These are phyloP conservation scores for Aspergillus neoniger DNA, from an alignment of 2,329 filamentous ascomycete species.

Conservation along the genomic window DNA sequence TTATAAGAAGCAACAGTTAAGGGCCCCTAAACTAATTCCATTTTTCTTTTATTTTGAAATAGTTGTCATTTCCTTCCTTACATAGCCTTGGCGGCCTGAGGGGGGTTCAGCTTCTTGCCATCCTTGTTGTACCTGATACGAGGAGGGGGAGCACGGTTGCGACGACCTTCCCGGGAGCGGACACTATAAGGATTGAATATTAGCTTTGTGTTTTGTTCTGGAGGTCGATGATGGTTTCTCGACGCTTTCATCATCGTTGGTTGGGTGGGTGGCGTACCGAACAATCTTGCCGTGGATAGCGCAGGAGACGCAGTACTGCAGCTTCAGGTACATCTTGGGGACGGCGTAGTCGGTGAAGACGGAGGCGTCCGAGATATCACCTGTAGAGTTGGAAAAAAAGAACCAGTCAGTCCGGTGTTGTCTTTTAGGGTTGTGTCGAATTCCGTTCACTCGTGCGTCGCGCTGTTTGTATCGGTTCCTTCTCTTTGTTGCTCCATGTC, in stretches of 20 bases:
- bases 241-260: background rate
- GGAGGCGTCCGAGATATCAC: conserved; percentile 99
- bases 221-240: background rate
- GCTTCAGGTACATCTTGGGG: conserved; percentile 99
- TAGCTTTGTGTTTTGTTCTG: conserved; percentile 15
- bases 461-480: background rate
- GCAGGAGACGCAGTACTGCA: conserved; percentile 99
- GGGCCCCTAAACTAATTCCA: conserved; percentile 36
- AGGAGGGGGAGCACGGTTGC: conserved; percentile 97
- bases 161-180: conserved; percentile 92
- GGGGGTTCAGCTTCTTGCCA: conserved; percentile 98
- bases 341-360: conserved; percentile 99
- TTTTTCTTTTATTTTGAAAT: conserved; percentile 29
- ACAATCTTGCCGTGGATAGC: conserved; percentile 99
- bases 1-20: conserved; percentile 37
- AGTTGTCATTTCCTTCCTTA: conserved; percentile 36
- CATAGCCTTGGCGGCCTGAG: conserved; percentile 69
- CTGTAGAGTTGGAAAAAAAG: conserved; percentile 51
- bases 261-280: conserved; percentile 70
- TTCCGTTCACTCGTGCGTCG: conserved; percentile 7
- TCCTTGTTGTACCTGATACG: conserved; percentile 99
- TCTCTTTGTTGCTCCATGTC: too few species aligned
- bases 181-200: conserved; percentile 63
- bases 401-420: conserved; percentile 18
- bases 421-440: background rate